Evolutionary conservation across 805 yeast species (phyloP), one percentile per base, ranked within the genome.

Genomic region (Starmerella apicola): DNA sequence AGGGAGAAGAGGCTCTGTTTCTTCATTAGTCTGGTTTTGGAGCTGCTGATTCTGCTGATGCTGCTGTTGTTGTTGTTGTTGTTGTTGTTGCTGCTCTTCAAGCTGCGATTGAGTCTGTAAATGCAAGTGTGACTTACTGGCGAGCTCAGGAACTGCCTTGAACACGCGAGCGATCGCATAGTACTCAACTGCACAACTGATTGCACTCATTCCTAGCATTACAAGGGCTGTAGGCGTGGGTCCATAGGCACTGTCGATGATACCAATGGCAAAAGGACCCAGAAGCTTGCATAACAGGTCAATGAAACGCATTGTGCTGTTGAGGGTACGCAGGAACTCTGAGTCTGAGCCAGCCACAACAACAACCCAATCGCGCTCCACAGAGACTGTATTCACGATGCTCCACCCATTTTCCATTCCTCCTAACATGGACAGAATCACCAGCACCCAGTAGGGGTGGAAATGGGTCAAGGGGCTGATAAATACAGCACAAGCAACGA

Each of bases 361-460:
- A 3, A 61, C 61, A 2, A 64, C 57, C 68, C 68, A 64, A 45
- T 64, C 68, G 26, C 67, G 51, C 30, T 62, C 64, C 15, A 64
- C 60, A 3, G 65, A 48, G n/a, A 64, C 56, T 23, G 55, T 55
- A 44, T 64, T 64, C 24, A 62, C 51, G 30, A 59, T 53, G 3
- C 42, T 43, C 62, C 48, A 36, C 56, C 55, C 15, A 61, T 52
- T 57, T 44, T 64, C 67, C 15, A 56, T 51, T 30, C 63, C 54
- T 3, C 65, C 68, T 34, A 59, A 24, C 4, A 58, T 44, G 6
- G 57, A 56, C 10, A 61, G 33, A 7, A 20, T 17, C 24, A 20
- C 24, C 7, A 45, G 42, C 4, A 49, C 36, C n/a, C 49, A 38
- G 23, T 38, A 22, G 27, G 39, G 37, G 28, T 36, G 30, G 20